Evolutionary conservation across 257 asterid genomes (phyloP), one percentile per base, ranked within the genome.

Genomic region (Solanum paucissectum): DNA sequence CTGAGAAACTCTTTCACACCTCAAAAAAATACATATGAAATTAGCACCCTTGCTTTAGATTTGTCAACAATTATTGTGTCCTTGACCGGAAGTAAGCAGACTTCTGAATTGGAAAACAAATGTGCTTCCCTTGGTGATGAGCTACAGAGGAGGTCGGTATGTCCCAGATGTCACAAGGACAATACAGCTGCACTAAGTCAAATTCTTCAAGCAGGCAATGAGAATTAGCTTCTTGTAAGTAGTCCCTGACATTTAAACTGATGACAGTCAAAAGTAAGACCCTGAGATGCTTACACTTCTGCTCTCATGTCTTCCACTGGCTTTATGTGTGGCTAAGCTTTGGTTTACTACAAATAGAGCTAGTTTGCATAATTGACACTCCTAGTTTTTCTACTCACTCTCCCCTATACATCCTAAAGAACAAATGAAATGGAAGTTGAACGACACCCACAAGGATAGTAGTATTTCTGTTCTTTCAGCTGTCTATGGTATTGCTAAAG

Each of bases 81-180:
- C 94, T 92, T 93, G 93, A 95, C 98, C 81, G 87, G 92, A 91
- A 90, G 87, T 92, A 97, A 91, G 98, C 98, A 88, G 96, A 91
- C 92, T 69, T 84, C 95, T 86, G 95, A 88, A 86, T 88, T 88
- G 91, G 99, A 95, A 91, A 94, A 87, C 42, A 87, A 60, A 37
- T 91, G 87, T 88, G 94, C 98, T 88, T 92, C 93, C 87, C 90
- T 92, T 46, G 93, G 94, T 27, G 96, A 94, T 89, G 93, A 97
- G 90, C 92, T 96, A 91, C 99, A 95, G 89, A 92, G 89, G 94
- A 95, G 92, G 77, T 90, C 88, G 62, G 40, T 88, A 68, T 94
- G 98, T 87, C 98, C 98, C 64, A 88, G 66, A 49, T 96, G 98
- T 86, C 91, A 92, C 87, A 91, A 44, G 89, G 96, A 94, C 96